Percentiles rank a stretch among this genome's conserved stretches.
These are phyloP conservation scores for Globisporangium polare DNA, from an alignment of 352 stramenopile genomes.

Conservation along the genomic window DNA sequence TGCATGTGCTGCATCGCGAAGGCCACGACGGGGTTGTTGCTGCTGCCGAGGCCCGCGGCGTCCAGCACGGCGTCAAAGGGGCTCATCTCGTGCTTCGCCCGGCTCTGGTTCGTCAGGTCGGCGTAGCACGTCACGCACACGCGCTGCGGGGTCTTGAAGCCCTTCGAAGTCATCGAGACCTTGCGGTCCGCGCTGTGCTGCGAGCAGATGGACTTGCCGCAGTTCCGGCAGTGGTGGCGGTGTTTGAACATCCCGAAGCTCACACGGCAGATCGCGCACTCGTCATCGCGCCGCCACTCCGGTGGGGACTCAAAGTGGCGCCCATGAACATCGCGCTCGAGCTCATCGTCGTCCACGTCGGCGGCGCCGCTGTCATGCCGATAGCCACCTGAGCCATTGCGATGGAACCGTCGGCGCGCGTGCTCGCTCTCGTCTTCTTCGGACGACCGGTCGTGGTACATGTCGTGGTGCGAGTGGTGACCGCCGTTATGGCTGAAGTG, in stretches of 20 bases:
- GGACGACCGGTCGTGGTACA: slow-evolving; percentile 17
- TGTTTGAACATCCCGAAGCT: slow-evolving; percentile 86
- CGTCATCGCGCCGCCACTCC: slow-evolving; percentile 71
- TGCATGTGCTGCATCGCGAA: slow-evolving; percentile 26
- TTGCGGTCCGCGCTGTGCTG: slow-evolving; percentile 84
- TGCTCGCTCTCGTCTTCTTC: slow-evolving; percentile 25
- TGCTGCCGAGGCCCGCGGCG: slow-evolving; percentile 17
- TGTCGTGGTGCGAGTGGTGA: not conserved
- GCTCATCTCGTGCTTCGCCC: slow-evolving; percentile 26
- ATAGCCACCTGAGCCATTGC: not conserved
- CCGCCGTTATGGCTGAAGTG: slow-evolving; percentile 19
- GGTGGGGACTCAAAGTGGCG: slow-evolving; percentile 46
- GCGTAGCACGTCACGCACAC: slow-evolving; percentile 76
- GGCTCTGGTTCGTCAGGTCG: slow-evolving; percentile 47
- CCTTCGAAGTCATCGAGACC: slow-evolving; percentile 59
- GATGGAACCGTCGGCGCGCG: slow-evolving; percentile 18
- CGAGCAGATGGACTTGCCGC: slow-evolving; percentile 77
- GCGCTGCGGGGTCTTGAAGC: slow-evolving; percentile 73
- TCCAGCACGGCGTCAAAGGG: slow-evolving; percentile 25
- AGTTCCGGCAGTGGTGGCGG: slow-evolving; percentile 82
- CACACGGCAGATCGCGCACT: slow-evolving; percentile 72
- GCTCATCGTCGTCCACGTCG: slow-evolving; percentile 8
- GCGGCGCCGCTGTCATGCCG: slow-evolving; percentile 10
- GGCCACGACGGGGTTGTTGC: slow-evolving; percentile 23
- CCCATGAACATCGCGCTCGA: too few relatives aligned